A percentile compares a stretch with the other conserved stretches of the same genome.
phyloP scores from a whole-genome alignment of 345 rosid genomes.

The Ceriops decandra region DNA sequence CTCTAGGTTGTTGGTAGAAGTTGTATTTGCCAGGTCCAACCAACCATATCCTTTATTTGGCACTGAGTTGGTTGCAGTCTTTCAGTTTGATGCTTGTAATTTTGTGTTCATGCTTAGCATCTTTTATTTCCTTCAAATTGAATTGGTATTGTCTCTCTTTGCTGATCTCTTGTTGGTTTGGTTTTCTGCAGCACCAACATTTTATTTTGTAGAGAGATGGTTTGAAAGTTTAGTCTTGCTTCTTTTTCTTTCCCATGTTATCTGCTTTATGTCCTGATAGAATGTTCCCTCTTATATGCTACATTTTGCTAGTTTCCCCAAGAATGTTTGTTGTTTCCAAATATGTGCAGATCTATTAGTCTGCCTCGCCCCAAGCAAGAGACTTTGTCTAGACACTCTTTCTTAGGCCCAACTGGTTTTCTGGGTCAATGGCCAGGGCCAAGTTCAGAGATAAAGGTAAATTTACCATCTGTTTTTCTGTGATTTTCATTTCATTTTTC shows the following conservation, averaged over 20 bases:
- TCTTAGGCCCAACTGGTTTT: conserved; percentile 89
- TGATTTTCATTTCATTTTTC: neutral
- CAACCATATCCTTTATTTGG: no score
- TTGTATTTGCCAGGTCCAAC: no score
- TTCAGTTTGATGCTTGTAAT: no score
- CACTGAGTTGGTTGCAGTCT: no score
- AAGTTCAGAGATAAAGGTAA: conserved; percentile 67
- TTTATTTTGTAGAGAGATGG: neutral
- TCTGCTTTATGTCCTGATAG: neutral
- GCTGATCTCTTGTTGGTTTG: no score
- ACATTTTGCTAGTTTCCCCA: neutral
- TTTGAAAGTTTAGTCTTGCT: neutral
- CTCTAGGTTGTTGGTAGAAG: no score
- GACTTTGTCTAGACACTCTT: conserved; percentile 90
- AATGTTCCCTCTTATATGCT: neutral
- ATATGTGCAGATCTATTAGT: conserved; percentile 58
- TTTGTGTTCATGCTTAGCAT: no score
- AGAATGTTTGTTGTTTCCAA: neutral
- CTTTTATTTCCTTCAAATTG: no score
- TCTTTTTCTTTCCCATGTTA: neutral
- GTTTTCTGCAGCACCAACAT: no score
- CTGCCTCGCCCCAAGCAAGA: conserved; percentile 59
- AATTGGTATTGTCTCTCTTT: no score
- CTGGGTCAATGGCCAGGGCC: conserved; percentile 85
- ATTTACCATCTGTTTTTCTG: conserved; percentile 5